Conservation (phyloP, 805 yeast species). For the Metschnikowia lochheadii region DNA sequence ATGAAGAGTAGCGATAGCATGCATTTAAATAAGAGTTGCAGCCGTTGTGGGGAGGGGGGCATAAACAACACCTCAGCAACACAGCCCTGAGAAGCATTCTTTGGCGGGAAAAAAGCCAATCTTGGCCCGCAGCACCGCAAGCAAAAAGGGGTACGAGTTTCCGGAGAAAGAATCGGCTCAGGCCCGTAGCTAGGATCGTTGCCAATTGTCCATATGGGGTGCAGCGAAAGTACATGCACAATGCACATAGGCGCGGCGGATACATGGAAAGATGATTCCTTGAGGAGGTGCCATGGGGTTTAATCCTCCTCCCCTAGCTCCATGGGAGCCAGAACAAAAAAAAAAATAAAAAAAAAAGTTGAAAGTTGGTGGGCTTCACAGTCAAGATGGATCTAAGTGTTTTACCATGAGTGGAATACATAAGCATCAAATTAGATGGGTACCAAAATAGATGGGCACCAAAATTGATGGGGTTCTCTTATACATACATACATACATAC, state of each 20-base stretch:
- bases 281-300: neutral
- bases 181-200: neutral
- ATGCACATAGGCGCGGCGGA: neutral
- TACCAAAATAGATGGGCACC: no score
- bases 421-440: no score
- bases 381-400: no score
- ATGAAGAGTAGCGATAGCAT: neutral
- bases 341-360: no score
- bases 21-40: neutral
- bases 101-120: neutral
- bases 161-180: neutral
- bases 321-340: no score
- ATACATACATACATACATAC: no score
- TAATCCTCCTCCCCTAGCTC: neutral
- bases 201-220: constrained; percentile 1
- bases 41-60: no score
- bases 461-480: no score
- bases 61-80: neutral
- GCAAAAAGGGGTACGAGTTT: neutral
- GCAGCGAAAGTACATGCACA: neutral
- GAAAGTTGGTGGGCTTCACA: no score
- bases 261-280: neutral
- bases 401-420: no score
- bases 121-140: neutral
- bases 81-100: neutral